Percentiles rank a stretch among this genome's conserved stretches.
Evolutionary conservation across 306 rosid species (phyloP).

Genomic region (Corylus avellana): DNA sequence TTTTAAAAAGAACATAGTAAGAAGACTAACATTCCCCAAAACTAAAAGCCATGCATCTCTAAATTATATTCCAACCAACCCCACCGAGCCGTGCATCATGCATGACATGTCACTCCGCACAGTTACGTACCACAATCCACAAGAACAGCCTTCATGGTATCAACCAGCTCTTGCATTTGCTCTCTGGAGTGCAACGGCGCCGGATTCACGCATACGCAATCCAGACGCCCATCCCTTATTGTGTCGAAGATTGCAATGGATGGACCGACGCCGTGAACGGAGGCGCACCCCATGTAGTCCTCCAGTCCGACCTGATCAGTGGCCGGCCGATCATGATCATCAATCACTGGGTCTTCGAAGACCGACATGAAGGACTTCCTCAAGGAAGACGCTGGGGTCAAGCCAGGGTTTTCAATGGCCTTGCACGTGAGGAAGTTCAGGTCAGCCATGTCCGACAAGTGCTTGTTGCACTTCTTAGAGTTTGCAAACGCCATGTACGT

Average conservation of each 20-base stretch:
- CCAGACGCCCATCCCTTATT: conserved; percentile 48
- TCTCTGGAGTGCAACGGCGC: conserved; percentile 60
- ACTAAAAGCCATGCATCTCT: no score
- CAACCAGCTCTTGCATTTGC: conserved; percentile 50
- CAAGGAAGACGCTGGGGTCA: conserved; percentile 55
- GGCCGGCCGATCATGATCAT: not conserved
- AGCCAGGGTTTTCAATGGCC: conserved; percentile 53
- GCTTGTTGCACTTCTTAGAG: conserved; percentile 47
- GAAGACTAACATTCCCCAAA: no score
- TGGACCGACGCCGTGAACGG: conserved; percentile 67
- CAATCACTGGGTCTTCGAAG: conserved; percentile 63
- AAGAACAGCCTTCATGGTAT: conserved; percentile 48
- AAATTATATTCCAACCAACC: no score
- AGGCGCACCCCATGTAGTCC: conserved; percentile 70
- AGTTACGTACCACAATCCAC: conserved; percentile 28
- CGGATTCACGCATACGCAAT: conserved; percentile 63
- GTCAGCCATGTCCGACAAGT: conserved; percentile 66
- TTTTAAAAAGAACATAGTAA: no score
- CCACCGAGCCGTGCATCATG: no score
- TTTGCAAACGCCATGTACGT: conserved; percentile 35
- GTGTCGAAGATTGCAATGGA: conserved; percentile 64
- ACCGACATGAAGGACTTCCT: conserved; percentile 51
- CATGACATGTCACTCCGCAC: not conserved
- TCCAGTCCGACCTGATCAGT: conserved; percentile 38
- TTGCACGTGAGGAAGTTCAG: conserved; percentile 55